Evolutionary conservation across 306 rosid species (phyloP).

Genomic region (Begonia peltatifolia): DNA sequence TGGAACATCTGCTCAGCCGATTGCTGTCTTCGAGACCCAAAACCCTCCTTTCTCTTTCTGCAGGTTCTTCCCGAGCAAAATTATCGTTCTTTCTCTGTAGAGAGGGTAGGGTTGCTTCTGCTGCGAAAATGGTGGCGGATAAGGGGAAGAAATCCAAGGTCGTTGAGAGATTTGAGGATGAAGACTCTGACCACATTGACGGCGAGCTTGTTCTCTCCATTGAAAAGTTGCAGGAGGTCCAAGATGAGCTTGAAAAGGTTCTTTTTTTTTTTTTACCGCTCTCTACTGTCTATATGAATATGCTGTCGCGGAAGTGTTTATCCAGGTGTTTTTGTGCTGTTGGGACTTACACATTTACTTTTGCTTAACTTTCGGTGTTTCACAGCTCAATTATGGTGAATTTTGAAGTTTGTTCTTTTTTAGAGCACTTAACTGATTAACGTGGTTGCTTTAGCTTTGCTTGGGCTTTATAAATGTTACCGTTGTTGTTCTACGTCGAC

Average conservation of each 20-base stretch:
- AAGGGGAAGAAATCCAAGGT: slow-evolving; percentile 24
- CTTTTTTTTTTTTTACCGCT: background rate
- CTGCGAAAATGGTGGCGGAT: slow-evolving; percentile 21
- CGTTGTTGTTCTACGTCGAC: too few relatives aligned
- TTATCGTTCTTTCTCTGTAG: background rate
- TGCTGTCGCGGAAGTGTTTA: too few relatives aligned
- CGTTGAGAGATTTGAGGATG: slow-evolving; percentile 10
- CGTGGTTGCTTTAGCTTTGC: too few relatives aligned
- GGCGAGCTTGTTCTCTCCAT: slow-evolving; percentile 19
- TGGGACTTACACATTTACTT: background rate
- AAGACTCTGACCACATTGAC: slow-evolving; percentile 25
- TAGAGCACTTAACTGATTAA: too few relatives aligned
- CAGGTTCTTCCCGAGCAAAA: background rate
- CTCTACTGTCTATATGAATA: too few relatives aligned
- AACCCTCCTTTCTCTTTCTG: background rate
- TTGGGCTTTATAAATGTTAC: too few relatives aligned
- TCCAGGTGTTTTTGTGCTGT: too few relatives aligned
- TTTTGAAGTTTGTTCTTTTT: too few relatives aligned
- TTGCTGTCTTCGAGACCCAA: slow-evolving; percentile 1
- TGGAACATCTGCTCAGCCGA: slow-evolving; percentile 2
- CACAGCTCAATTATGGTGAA: too few relatives aligned
- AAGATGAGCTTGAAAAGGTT: slow-evolving; percentile 54
- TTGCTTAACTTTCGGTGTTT: background rate
- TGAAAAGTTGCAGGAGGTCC: slow-evolving; percentile 51
- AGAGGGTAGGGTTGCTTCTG: slow-evolving; percentile 6